phyloP scores from a whole-genome alignment of 2,329 filamentous ascomycete species.

The Cladosporium colombiae region DNA sequence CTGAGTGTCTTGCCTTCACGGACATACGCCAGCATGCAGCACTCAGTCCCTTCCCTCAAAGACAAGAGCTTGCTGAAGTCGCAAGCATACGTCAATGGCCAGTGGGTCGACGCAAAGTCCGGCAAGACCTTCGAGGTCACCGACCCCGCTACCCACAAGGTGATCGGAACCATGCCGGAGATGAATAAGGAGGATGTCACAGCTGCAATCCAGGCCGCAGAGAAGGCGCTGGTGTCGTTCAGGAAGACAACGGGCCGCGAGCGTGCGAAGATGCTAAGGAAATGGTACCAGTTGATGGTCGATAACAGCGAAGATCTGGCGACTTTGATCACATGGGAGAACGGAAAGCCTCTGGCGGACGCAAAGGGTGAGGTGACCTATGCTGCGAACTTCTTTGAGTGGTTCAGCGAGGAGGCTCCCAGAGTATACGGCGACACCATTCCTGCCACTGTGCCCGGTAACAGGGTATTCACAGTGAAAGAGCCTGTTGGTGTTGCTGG shows the following conservation, averaged over 20 bases:
- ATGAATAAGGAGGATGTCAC: conserved; percentile 77
- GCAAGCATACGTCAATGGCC: conserved; percentile 83
- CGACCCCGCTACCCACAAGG: conserved; percentile 80
- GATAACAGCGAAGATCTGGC: conserved; percentile 80
- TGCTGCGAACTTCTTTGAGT: conserved; percentile 74
- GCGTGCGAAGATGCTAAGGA: conserved; percentile 70
- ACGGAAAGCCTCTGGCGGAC: conserved; percentile 79
- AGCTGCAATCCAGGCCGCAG: conserved; percentile 80
- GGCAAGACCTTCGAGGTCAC: conserved; percentile 88
- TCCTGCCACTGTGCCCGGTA: conserved; percentile 66
- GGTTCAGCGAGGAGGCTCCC: conserved; percentile 79
- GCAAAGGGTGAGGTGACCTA: conserved; percentile 72
- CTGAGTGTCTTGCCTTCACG: conserved; percentile 28
- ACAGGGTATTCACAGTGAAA: conserved; percentile 75
- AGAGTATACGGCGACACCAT: conserved; percentile 74
- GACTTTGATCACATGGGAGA: conserved; percentile 84
- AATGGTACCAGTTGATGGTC: conserved; percentile 79
- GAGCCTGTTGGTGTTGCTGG: conserved; percentile 84
- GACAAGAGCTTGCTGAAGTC: conserved; percentile 72
- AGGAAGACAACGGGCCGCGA: conserved; percentile 71
- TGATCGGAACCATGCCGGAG: conserved; percentile 83
- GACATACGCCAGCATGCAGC: conserved; percentile 46
- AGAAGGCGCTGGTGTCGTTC: conserved; percentile 71
- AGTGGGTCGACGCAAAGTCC: conserved; percentile 84
- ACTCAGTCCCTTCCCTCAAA: conserved; percentile 47